A percentile compares a stretch with the other conserved stretches of the same genome.
These are phyloP conservation scores for Termitomyces sp. DNA, from an alignment of 768 basidiomycete species.

Conservation along the genomic window DNA sequence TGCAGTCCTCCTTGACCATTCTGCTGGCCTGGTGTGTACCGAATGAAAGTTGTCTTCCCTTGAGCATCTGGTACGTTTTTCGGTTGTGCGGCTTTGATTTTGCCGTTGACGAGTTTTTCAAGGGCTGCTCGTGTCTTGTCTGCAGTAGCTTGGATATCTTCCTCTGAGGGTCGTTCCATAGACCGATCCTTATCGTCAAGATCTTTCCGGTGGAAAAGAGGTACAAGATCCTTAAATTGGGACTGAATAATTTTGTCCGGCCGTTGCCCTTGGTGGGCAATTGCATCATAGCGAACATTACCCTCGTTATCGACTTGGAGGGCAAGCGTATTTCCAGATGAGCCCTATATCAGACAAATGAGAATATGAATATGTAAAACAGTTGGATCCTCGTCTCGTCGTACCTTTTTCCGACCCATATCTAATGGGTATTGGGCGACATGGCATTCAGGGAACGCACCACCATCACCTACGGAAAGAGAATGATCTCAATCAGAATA, in stretches of 20 bases:
- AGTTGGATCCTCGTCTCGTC: constrained; percentile 12
- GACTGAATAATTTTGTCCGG: constrained; percentile 85
- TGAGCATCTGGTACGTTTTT: constrained; percentile 87
- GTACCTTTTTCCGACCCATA: constrained; percentile 91
- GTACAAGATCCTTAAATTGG: constrained; percentile 97
- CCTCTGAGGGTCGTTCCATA: constrained; percentile 94
- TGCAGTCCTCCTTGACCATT: constrained; percentile 63
- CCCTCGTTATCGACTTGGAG: constrained; percentile 96
- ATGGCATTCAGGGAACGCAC: constrained; percentile 92
- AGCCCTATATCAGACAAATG: constrained; percentile 46
- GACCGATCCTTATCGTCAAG: constrained; percentile 62
- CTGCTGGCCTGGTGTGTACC: constrained; percentile 95
- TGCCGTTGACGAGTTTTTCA: constrained; percentile 89
- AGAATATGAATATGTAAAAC: constrained; percentile 1
- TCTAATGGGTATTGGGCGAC: constrained; percentile 95
- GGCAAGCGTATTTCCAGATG: constrained; percentile 91
- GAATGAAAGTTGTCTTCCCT: constrained; percentile 84
- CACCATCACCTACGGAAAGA: constrained; percentile 59
- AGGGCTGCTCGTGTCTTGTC: constrained; percentile 88
- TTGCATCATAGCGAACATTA: constrained; percentile 95
- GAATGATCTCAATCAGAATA: not conserved
- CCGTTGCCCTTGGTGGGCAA: constrained; percentile 92
- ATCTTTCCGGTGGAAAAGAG: constrained; percentile 85
- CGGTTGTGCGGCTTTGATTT: constrained; percentile 98
- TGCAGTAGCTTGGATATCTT: constrained; percentile 85